Conservation (phyloP, 2,329 filamentous ascomycete species). For the Penicillium sp. region DNA sequence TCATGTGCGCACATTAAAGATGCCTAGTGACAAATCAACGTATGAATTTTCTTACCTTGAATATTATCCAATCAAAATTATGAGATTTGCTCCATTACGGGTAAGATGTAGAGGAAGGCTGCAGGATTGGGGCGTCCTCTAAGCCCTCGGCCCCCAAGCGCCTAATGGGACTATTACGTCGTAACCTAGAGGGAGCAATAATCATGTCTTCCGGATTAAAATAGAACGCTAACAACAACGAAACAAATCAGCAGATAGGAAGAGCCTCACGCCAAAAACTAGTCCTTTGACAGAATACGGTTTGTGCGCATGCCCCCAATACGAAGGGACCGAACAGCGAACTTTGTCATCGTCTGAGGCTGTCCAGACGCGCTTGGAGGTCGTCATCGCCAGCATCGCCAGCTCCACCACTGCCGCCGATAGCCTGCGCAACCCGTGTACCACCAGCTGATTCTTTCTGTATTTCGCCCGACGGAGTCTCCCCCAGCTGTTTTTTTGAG, state of each 20-base stretch:
- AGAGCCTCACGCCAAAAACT: slow-evolving; percentile 8
- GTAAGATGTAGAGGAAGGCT: not conserved
- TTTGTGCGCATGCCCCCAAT: slow-evolving; percentile 8
- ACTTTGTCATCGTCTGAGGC: slow-evolving; percentile 63
- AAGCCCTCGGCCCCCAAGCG: not conserved
- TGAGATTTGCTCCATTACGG: not conserved
- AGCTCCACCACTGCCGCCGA: slow-evolving; percentile 57
- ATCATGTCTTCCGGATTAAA: not conserved
- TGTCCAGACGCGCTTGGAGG: slow-evolving; percentile 89
- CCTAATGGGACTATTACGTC: not conserved
- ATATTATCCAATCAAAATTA: not conserved
- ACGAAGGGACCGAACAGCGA: slow-evolving; percentile 4
- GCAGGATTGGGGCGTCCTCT: not conserved
- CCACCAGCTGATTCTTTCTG: slow-evolving; percentile 75
- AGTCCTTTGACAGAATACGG: not conserved
- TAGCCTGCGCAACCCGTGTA: slow-evolving; percentile 79
- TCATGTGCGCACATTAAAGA: not conserved
- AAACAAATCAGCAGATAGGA: slow-evolving; percentile 4
- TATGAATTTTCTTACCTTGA: not conserved
- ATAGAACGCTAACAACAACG: slow-evolving; percentile 11
- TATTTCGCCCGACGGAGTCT: slow-evolving; percentile 84
- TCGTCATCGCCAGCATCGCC: slow-evolving; percentile 75
- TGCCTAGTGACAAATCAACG: not conserved
- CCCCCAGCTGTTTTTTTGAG: slow-evolving; percentile 69
- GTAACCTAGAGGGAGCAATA: slow-evolving; percentile 4